Conservation (phyloP, 495 filamentous ascomycete species). For the Penicillium malachiteum region DNA sequence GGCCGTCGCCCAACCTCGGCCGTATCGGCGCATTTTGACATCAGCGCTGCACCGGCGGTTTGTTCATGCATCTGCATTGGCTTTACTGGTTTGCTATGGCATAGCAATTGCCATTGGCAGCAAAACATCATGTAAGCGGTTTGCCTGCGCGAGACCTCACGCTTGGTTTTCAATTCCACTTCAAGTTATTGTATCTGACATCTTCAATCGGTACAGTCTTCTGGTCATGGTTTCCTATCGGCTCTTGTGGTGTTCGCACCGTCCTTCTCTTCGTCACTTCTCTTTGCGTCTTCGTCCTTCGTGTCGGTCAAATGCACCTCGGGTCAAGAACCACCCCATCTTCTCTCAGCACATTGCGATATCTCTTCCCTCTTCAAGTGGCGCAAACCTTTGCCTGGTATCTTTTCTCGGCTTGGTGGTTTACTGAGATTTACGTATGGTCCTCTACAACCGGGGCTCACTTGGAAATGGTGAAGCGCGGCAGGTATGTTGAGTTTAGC, state of each 20-base stretch:
- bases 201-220: constrained; percentile 52
- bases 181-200: background rate
- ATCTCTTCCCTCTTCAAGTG: constrained; percentile 55
- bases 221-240: constrained; percentile 85
- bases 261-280: constrained; percentile 64
- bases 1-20: constrained; percentile 48
- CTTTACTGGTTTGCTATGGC: constrained; percentile 70
- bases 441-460: constrained; percentile 62
- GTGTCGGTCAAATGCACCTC: constrained; percentile 80
- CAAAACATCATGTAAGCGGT: constrained; percentile 64
- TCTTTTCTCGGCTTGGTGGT: constrained; percentile 74
- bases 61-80: constrained; percentile 64
- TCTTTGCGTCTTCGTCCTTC: constrained; percentile 73
- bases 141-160: background rate
- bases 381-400: constrained; percentile 70
- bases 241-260: constrained; percentile 71
- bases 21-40: constrained; percentile 88
- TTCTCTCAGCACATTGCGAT: constrained; percentile 59
- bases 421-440: constrained; percentile 80
- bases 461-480: constrained; percentile 68
- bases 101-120: constrained; percentile 68
- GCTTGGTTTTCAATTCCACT: constrained; percentile 9
- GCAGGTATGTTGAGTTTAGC: constrained; percentile 45
- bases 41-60: constrained; percentile 87
- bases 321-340: constrained; percentile 65